Base-by-base conservation (phyloP, 176 grass and related monocot species). In the Oryza meridionalis region DNA sequence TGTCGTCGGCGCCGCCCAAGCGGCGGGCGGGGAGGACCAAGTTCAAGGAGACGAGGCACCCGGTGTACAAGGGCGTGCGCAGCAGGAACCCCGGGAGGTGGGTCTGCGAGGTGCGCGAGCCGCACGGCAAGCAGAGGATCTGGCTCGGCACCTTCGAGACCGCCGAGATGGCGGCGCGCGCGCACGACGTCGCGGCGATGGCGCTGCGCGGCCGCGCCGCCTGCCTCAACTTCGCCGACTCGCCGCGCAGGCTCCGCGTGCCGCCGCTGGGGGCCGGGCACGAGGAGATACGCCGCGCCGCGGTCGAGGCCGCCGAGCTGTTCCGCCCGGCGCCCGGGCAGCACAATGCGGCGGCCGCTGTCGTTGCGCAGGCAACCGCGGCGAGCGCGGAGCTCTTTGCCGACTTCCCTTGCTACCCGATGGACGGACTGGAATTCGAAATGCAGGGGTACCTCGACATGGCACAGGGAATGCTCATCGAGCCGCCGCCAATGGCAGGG, bases 201-300 rank as follows among this genome's bases (percentile, higher is more conserved):
- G 85, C 89, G n/a, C 82, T 97, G 45, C 94, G 94, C 45, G 91
- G 94, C 49, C 73, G 84, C 3, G 76, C 59, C 0, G 94, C 91
- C 1, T 97, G 94, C 86, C 90, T 97, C 87, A 97, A 97, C 85
- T 97, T 97, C 59, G 87, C 94, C 0, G 94, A 97, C 81, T 97
- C 94, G 9, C 87, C 91, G 47, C 72, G 78, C 31, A 47, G 70
- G 74, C 79, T 94, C 25, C 85, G 33, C 13, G 80, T 88, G 43
- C 91, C 94, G 12, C 76, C 91, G 38, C 70, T 26, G 50, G 90
- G 81, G 7, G 40, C 80, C 4, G 73, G 76, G 4, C 91, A 90
- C 40, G 86, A 88, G 6, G 85, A 89, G 49, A 94, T 94, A 81
- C 94, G 76, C 16, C 84, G 65, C 49, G 94, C 94, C 4, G 90